Evolutionary conservation across 2,329 filamentous ascomycete genomes (phyloP).

Genomic region (Clonostachys solani): DNA sequence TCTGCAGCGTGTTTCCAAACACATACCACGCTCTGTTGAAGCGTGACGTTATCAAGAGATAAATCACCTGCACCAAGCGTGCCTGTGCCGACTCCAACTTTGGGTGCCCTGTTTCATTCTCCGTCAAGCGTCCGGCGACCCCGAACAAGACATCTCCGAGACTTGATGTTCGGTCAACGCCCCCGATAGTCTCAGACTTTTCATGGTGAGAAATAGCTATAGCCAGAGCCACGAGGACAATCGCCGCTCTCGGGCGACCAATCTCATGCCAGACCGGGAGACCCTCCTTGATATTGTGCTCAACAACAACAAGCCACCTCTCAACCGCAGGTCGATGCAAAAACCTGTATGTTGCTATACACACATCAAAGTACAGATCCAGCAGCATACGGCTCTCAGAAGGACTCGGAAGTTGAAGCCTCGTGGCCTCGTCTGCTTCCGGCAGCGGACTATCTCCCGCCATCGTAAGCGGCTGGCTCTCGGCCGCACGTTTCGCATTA

Average conservation of each 20-base stretch:
- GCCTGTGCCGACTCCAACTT: conserved; percentile 36
- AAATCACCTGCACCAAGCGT: conserved; percentile 34
- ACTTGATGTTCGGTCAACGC: conserved; percentile 11
- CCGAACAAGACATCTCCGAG: conserved; percentile 23
- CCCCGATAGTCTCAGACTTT: conserved; percentile 20
- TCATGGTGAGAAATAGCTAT: conserved; percentile 46
- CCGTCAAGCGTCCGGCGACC: conserved; percentile 27
- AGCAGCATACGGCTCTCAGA: conserved; percentile 34
- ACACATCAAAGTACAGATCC: conserved; percentile 48
- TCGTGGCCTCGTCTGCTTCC: conserved; percentile 13
- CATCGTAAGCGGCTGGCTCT: conserved; percentile 38
- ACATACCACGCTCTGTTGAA: conserved; percentile 42
- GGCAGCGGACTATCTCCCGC: conserved; percentile 47
- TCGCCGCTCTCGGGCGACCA: conserved; percentile 37
- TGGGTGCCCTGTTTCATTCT: conserved; percentile 27
- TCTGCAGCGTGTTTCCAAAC: conserved; percentile 34
- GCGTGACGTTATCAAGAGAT: conserved; percentile 35
- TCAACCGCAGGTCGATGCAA: conserved; percentile 45
- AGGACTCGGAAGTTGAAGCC: conserved; percentile 29
- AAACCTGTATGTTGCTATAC: conserved; percentile 50
- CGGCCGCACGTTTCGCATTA: conserved; percentile 11
- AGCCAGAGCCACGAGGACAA: conserved; percentile 38
- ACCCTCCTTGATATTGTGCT: conserved; percentile 28
- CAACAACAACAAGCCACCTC: conserved; percentile 34
- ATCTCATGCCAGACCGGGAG: conserved; percentile 23